phyloP scores from a whole-genome alignment of 352 stramenopile species.

The Pythium aphanidermatum region DNA sequence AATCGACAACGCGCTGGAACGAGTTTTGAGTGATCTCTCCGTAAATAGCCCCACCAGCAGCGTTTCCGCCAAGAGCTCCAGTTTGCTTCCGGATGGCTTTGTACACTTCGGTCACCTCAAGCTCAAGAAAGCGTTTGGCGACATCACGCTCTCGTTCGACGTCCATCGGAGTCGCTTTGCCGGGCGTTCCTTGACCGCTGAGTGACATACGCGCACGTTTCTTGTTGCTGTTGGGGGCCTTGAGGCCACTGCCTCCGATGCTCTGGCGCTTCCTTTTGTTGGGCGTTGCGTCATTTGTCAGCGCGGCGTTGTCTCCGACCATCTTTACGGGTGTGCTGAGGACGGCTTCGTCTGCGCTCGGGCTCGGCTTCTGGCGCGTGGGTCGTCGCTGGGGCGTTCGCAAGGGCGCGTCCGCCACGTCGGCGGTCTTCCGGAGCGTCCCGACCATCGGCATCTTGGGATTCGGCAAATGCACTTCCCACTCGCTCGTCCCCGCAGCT shows the following conservation, averaged over 20 bases:
- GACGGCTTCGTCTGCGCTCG: constrained; percentile 1
- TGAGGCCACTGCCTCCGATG: constrained; percentile 21
- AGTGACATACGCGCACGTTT: constrained; percentile 60
- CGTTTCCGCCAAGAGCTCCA: constrained; percentile 93
- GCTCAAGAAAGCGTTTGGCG: constrained; percentile 67
- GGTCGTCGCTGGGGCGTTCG: constrained; percentile 9
- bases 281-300: no score
- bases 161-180: constrained; percentile 67
- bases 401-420: constrained; percentile 8
- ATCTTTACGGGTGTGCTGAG: constrained; percentile 16
- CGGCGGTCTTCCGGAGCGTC: constrained; percentile 15
- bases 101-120: constrained; percentile 88
- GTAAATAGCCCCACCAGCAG: constrained; percentile 95
- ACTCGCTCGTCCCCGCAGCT: no score
- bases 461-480: constrained; percentile 5
- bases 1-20: constrained; percentile 96
- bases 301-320: constrained; percentile 8
- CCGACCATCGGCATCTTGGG: constrained; percentile 24
- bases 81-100: constrained; percentile 92
- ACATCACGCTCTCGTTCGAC: constrained; percentile 52
- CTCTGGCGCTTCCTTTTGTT: constrained; percentile 59
- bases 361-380: neutral
- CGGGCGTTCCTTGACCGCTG: constrained; percentile 33
- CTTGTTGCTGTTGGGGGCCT: constrained; percentile 34
- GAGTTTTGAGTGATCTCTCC: constrained; percentile 95